Percentiles rank a stretch among this genome's conserved stretches.
These are phyloP conservation scores for Fusarium temperatum DNA, from an alignment of 2,329 filamentous ascomycete species.

Conservation along the genomic window DNA sequence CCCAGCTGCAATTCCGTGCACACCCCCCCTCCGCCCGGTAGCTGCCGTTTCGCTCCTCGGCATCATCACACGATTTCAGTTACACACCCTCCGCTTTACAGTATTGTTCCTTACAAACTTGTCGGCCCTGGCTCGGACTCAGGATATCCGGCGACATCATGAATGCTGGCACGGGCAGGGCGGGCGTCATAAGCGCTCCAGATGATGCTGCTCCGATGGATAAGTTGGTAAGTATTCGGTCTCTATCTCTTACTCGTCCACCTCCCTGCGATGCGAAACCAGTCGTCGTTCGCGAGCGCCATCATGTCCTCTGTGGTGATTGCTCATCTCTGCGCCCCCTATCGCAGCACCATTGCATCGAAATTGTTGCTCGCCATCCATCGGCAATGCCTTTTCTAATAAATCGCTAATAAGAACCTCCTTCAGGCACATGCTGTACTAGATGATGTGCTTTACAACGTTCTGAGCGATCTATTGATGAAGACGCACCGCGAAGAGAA, in stretches of 20 bases:
- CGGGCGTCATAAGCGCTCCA: conserved; percentile 64
- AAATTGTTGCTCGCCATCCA: not conserved
- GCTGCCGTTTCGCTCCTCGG: conserved; percentile 43
- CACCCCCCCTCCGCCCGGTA: conserved; percentile 42
- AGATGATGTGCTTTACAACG: conserved; percentile 79
- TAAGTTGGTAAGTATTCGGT: conserved; percentile 62
- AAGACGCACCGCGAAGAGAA: conserved; percentile 83
- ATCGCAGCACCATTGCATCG: conserved; percentile 7
- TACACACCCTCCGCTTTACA: conserved; percentile 44
- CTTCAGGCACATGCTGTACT: conserved; percentile 72
- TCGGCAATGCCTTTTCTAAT: not conserved
- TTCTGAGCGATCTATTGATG: conserved; percentile 78
- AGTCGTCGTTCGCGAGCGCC: not conserved
- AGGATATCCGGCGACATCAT: conserved; percentile 44
- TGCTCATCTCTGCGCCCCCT: conserved; percentile 22
- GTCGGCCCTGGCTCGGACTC: conserved; percentile 40
- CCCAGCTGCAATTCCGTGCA: conserved; percentile 40
- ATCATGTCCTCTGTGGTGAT: conserved; percentile 8
- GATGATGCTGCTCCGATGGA: conserved; percentile 64
- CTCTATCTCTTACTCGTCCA: conserved; percentile 8
- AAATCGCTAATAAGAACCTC: conserved; percentile 26
- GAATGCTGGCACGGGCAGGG: conserved; percentile 61
- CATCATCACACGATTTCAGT: conserved; percentile 48
- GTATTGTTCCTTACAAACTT: conserved; percentile 26
- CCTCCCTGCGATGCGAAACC: conserved; percentile 22